Evolutionary conservation across 1,284 basidiomycete species (phyloP).

Genomic region (Papiliotrema laurentii): DNA sequence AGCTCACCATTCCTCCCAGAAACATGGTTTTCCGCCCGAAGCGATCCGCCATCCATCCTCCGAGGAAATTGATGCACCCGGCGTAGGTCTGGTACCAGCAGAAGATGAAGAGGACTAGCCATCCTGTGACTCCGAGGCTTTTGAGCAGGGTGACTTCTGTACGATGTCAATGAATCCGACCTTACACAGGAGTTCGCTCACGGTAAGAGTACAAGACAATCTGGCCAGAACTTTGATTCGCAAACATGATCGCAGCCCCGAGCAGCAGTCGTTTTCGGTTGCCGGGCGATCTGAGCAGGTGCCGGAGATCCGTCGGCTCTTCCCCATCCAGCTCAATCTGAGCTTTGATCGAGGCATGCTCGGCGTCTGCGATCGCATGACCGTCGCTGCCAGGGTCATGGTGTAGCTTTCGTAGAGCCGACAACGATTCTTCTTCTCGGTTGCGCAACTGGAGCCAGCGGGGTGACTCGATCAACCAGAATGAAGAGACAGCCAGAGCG

Average conservation of each 20-base stretch:
- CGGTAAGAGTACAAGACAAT: constrained; percentile 2
- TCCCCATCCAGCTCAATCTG: constrained; percentile 12
- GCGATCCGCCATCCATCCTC: constrained; percentile 2
- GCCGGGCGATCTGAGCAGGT: constrained; percentile 3
- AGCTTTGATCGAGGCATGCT: constrained; percentile 5
- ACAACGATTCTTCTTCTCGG: background rate
- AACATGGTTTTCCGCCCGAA: constrained; percentile 5
- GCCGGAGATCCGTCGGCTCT: constrained; percentile 4
- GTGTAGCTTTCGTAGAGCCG: background rate
- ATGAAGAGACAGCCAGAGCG: background rate
- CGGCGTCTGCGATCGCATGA: constrained; percentile 5
- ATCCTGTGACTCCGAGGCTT: constrained; percentile 5
- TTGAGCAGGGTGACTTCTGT: constrained; percentile 7
- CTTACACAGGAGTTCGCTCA: too few species aligned
- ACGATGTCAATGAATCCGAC: too few species aligned
- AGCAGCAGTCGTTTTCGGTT: constrained; percentile 3
- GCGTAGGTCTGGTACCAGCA: constrained; percentile 7
- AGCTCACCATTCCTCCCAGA: constrained; percentile 4
- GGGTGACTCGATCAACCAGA: background rate
- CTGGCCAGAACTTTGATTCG: constrained; percentile 9
- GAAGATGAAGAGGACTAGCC: constrained; percentile 2
- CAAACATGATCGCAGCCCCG: constrained; percentile 9
- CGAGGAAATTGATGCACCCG: constrained; percentile 1
- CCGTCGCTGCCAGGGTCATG: background rate
- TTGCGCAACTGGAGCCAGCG: background rate